These are phyloP conservation scores for Irpex rosettiformis DNA, from an alignment of 1,284 basidiomycete species.

Conservation along the genomic window DNA sequence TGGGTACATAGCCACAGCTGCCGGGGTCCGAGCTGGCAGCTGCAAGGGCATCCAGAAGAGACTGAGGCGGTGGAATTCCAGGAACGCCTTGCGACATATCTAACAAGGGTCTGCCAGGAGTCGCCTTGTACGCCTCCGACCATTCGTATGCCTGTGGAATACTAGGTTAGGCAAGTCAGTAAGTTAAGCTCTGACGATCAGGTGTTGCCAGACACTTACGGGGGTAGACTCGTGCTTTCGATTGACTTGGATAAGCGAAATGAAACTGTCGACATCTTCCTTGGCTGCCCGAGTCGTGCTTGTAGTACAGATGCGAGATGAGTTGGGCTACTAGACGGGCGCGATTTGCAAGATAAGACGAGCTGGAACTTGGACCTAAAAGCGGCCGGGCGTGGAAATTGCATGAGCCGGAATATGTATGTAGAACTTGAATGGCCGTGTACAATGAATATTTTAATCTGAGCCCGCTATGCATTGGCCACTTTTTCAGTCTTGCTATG, in stretches of 20 bases:
- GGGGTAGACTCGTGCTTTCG: constrained; percentile 18
- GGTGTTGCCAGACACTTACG: constrained; percentile 14
- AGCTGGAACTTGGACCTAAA: background rate
- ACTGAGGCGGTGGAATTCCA: constrained; percentile 55
- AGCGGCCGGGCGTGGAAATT: background rate
- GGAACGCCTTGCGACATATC: constrained; percentile 82
- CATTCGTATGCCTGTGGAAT: constrained; percentile 71
- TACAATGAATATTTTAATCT: background rate
- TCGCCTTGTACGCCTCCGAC: constrained; percentile 48
- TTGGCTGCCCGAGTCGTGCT: background rate
- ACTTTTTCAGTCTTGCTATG: too few relatives aligned
- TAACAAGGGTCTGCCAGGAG: constrained; percentile 48
- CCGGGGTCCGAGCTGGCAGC: constrained; percentile 40
- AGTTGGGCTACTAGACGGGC: background rate
- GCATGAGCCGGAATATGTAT: background rate
- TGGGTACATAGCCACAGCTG: constrained; percentile 63
- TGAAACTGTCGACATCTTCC: constrained; percentile 12
- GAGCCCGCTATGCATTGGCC: too few relatives aligned
- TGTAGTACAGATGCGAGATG: background rate
- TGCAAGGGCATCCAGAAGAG: constrained; percentile 51
- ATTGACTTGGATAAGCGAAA: constrained; percentile 19
- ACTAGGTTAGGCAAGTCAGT: constrained; percentile 30
- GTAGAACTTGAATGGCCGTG: background rate
- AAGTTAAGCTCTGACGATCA: background rate
- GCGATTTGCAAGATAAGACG: background rate